Base-by-base conservation (phyloP, 2,329 filamentous ascomycete genomes). In the Diaporthe helianthi region DNA sequence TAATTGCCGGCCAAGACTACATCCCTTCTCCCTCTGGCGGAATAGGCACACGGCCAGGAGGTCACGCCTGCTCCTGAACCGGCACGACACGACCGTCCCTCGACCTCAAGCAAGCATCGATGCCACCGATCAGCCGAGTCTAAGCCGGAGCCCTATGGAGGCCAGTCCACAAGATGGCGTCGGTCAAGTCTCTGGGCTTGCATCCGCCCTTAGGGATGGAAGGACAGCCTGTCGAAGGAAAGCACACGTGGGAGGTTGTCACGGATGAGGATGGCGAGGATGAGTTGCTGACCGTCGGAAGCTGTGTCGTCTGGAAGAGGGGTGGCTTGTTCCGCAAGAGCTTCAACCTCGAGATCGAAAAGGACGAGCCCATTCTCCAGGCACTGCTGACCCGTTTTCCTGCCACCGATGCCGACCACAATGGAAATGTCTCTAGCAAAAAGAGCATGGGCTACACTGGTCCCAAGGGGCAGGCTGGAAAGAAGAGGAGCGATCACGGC, bases 161-260 rank as follows among this genome's bases (percentile, higher is more conserved):
- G 64, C 51, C 31, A 41, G 29, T 26, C 52, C n/a, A 67, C 74
- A 76, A 74, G 65, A 99, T 99, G 97, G 95, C 95, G 75, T 90
- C 92, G 78, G 89, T 98, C 81, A 92, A 89, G 80, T 98, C 95
- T 73, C 87, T 98, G 76, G 96, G 96, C 79, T 86, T 97, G 77
- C 95, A 98, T 83, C 90, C 92, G 82, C 94, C 97, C 63, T 65
- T 71, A 22, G 67, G 70, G 41, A 51, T 71, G 33, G 67, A 67
- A 19, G 70, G 70, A 22, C 63, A 69, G 19, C 67, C 67, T 1
- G 51, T 69, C 49, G 54, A 60, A 7, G 55, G 51, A 9, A 67
- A 31, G 5, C 98, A 97, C 79, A 84, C 83, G 69, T 98, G 96
- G 94, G 87, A 92, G 41, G 90, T 90, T 44, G 82, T 76, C 17